A percentile compares a stretch with the other conserved stretches of the same genome.
Evolutionary conservation across 1,284 basidiomycete genomes (phyloP).

Genomic region (Cutaneotrichosporon sp.): DNA sequence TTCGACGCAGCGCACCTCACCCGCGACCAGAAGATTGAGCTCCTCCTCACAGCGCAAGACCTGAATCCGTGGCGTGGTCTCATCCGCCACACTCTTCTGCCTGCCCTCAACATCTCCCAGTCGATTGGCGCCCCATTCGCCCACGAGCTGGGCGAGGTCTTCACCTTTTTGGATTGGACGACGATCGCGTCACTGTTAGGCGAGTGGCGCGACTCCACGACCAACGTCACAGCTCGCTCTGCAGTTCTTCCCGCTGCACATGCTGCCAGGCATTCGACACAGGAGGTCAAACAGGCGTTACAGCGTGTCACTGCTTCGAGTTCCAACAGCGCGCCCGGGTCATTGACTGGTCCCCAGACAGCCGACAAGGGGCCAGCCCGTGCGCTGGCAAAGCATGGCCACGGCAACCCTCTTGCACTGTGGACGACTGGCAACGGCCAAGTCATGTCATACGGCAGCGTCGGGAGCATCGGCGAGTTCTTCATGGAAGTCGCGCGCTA

Average conservation of each 20-base stretch:
- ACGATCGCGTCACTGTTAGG: constrained; percentile 86
- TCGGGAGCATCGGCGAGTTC: constrained; percentile 87
- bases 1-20: neutral
- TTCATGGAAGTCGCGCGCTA: constrained; percentile 88
- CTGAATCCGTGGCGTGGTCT: constrained; percentile 67
- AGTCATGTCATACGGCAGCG: constrained; percentile 94
- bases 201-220: constrained; percentile 79
- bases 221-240: constrained; percentile 35
- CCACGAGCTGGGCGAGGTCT: constrained; percentile 80
- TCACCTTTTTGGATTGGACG: constrained; percentile 70
- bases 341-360: constrained; percentile 12
- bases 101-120: constrained; percentile 76
- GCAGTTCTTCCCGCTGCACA: constrained; percentile 35
- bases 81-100: constrained; percentile 74
- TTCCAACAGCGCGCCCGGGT: constrained; percentile 10
- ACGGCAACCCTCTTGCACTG: constrained; percentile 88
- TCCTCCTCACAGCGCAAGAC: constrained; percentile 32
- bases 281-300: constrained; percentile 51
- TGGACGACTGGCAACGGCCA: constrained; percentile 87
- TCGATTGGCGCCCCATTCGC: constrained; percentile 74
- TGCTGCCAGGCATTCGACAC: constrained; percentile 45
- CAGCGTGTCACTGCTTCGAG: constrained; percentile 45
- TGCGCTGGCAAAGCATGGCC: constrained; percentile 86
- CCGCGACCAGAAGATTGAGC: constrained; percentile 18
- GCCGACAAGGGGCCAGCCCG: constrained; percentile 56